Base-by-base conservation (phyloP, 2,329 filamentous ascomycete genomes). In the Scopulariopsis brevicaulis region DNA sequence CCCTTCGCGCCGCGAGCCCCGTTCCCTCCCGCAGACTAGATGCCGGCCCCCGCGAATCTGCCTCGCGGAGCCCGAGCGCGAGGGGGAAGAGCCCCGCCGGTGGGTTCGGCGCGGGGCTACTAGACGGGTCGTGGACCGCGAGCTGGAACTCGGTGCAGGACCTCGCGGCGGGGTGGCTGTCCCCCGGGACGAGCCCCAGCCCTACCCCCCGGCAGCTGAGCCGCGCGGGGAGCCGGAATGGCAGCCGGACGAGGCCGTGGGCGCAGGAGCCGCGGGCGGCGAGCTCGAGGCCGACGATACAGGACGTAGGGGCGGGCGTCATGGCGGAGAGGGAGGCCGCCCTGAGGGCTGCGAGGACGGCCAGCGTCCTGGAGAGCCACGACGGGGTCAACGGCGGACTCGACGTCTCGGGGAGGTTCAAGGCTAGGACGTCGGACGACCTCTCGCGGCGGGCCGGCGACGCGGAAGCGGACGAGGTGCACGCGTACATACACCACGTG, bases 401-500 rank as follows among this genome's bases (percentile, higher is more conserved):
- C 50, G 80, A 86, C 63, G 71, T 79, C 28, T 68, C 73, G 1
- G 78, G 81, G 28, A 76, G 73, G 61, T 80, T 77, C 67, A 90
- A 90, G 72, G 79, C 84, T 63, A 77, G 87, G 62, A 85, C 80
- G 54, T 90, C 87, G 4, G 85, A 89, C 64, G 86, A 89, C 56
- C 65, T 73, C n/a, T 58, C 69, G 32, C 64, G 20, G 58, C 43
- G 20, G 11, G 35, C 57, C 14, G 14, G 22, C 34, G 60, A 58
- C 24, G 63, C 69, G 34, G 80, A 85, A 55, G 80, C 85, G 55
- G 80, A 84, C 64, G 87, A 95, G 63, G 88, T 90, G 24, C 74
- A 97, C 62, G 92, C 93, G 20, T 99, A 97, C 70, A 78, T 97
- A 56, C 94, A 99, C 71, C 85, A 87, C 65, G 90, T 97, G 20